phyloP scores from a whole-genome alignment of 495 filamentous ascomycete genomes.

The Podospora fimiseda region DNA sequence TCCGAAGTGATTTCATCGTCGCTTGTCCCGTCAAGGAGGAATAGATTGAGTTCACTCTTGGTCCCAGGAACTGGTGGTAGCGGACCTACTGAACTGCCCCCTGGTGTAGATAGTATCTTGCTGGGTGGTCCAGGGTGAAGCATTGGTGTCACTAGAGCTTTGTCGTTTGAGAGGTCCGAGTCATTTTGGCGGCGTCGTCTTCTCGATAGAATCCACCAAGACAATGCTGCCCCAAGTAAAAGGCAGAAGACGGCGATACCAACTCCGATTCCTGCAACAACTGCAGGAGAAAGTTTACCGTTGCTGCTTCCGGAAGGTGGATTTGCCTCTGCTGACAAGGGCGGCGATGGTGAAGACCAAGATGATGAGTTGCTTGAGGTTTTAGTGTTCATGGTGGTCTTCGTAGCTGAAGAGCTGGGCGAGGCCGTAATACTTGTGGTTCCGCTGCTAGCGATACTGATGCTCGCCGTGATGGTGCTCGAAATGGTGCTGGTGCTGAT shows the following conservation, averaged over 20 bases:
- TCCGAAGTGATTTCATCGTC: not conserved
- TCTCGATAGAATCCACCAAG: not conserved
- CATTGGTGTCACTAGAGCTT: not conserved
- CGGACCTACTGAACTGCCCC: not conserved
- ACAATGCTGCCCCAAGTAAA: not conserved
- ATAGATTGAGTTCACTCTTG: not conserved
- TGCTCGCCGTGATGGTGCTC: too few species aligned
- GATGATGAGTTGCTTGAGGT: too few species aligned
- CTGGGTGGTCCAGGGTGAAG: not conserved
- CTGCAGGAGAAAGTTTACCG: not conserved
- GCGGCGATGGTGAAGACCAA: not conserved
- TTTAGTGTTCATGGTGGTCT: too few species aligned
- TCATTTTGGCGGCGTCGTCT: not conserved
- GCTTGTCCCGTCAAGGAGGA: conserved; percentile 1
- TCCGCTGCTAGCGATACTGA: too few species aligned
- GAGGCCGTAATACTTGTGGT: too few species aligned
- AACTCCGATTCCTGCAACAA: conserved; percentile 1
- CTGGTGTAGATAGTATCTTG: not conserved
- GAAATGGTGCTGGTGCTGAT: too few species aligned
- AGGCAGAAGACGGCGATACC: not conserved
- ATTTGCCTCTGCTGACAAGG: not conserved
- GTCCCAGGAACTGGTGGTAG: not conserved
- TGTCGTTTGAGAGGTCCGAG: not conserved
- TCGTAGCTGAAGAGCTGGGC: too few species aligned
- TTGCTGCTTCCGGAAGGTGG: not conserved